Base-by-base conservation (phyloP, 2,329 filamentous ascomycete species). In the Botrytis fragariae region DNA sequence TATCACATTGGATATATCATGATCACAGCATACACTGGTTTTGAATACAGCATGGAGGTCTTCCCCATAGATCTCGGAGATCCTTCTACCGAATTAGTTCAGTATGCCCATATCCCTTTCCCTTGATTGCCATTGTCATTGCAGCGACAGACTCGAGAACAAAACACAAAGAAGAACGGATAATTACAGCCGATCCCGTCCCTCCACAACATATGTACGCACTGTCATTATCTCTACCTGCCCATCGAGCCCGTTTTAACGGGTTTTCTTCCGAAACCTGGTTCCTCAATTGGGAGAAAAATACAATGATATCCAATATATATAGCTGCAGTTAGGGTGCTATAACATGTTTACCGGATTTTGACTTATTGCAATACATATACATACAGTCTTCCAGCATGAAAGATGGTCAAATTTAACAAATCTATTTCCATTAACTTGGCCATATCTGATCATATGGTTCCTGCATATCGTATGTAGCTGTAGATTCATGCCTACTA, bases 391-490 rank as follows among this genome's bases (percentile, higher is more conserved):
- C 20, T 16, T 14, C 25, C 25, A 54, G 64, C 48, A 68, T 57
- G 25, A 42, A 68, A 54, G 64, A 57, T 68, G 45, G 16, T 68
- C 45, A 54, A 37, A 39, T 57, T 42, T 57, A 42, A 57, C 35
- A 68, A 39, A 68, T 68, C 48, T 57, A 37, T 25, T 68, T 37
- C 32, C 48, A 32, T 57, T 51, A 32, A 57, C 48, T 25, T 57
- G 45, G 64, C 16, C 48, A 32, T 68, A 42, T 68, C 35, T 68
- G 64, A 68, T 68, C 48, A 68, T 68, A 42, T 68, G 64, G 64
- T 68, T 57, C 64, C 64, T 68, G 64, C 64, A 68, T 68, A 9
- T 18, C n/a, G n/a, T 9, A 57, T 54, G 45, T 68, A 68, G 48
- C 35, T 54, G 48, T 68, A 57, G 45, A n/a, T 39, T 22, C 25